Percentiles rank a stretch among this genome's conserved stretches.
Evolutionary conservation across 2,329 filamentous ascomycete species (phyloP).

Genomic region (Sporothrix variecibatus): DNA sequence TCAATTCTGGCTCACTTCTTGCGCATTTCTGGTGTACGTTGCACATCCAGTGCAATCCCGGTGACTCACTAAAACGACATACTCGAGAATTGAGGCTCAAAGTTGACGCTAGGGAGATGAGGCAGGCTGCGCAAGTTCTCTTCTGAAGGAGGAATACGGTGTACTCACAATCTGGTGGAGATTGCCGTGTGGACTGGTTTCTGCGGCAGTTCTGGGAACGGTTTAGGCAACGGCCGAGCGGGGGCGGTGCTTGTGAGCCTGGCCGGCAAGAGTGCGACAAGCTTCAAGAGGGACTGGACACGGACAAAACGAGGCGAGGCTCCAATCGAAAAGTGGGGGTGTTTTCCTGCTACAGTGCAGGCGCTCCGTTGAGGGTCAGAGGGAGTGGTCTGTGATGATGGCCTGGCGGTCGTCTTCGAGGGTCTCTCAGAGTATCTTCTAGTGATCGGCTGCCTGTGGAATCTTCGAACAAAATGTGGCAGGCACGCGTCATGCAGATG

Average conservation of each 20-base stretch:
- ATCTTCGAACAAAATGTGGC: background rate
- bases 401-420: background rate
- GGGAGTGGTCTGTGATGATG: background rate
- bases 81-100: background rate
- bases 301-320: background rate
- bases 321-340: background rate
- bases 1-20: background rate
- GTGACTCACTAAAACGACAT: background rate
- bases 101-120: background rate
- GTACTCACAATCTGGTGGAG: background rate
- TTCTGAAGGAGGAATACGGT: too few relatives aligned
- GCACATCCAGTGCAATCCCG: background rate
- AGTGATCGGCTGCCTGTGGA: background rate
- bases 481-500: background rate
- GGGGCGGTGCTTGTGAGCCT: background rate
- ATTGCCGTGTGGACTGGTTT: background rate
- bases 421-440: too few relatives aligned
- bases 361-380: too few relatives aligned
- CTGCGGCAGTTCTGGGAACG: background rate
- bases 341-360: background rate
- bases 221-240: constrained; percentile 9
- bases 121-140: background rate
- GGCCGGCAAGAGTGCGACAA: background rate
- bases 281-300: background rate
- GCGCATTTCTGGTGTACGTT: background rate